Percentiles rank a stretch among this genome's conserved stretches.
Conservation (phyloP, 495 filamentous ascomycete genomes). For the Aspergillus taichungensis region DNA sequence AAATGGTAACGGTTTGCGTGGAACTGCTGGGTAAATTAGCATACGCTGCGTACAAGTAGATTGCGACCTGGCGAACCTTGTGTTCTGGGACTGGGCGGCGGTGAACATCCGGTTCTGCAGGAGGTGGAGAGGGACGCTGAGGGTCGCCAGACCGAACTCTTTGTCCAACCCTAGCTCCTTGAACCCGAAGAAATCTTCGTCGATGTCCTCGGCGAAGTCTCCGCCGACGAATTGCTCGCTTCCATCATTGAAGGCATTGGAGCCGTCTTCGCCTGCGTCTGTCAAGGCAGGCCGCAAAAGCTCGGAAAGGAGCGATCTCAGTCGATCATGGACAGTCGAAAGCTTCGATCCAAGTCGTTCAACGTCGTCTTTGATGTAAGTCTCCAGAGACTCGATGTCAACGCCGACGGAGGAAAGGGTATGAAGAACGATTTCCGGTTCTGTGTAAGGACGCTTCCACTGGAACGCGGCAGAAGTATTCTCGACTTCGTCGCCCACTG, state of each 20-base stretch:
- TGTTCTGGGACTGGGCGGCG: constrained; percentile 67
- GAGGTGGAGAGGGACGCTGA: constrained; percentile 90
- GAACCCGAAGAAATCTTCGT: constrained; percentile 98
- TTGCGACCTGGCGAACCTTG: constrained; percentile 37
- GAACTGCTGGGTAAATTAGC: constrained; percentile 14
- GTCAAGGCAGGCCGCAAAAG: constrained; percentile 81
- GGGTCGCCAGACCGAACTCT: constrained; percentile 74
- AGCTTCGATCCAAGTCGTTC: constrained; percentile 83
- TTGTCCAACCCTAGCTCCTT: constrained; percentile 86
- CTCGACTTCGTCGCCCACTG: constrained; percentile 32
- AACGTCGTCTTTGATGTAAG: constrained; percentile 87
- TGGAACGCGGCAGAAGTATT: constrained; percentile 15
- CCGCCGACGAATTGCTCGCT: constrained; percentile 95
- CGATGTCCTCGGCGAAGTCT: constrained; percentile 94
- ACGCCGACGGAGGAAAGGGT: constrained; percentile 72
- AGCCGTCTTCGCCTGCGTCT: constrained; percentile 74
- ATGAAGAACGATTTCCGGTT: constrained; percentile 82
- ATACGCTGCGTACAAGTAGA: constrained; percentile 2
- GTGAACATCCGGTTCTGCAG: constrained; percentile 83
- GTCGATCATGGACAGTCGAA: constrained; percentile 77
- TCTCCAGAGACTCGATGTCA: constrained; percentile 72
- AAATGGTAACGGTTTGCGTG: constrained; percentile 40
- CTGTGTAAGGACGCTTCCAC: constrained; percentile 60
- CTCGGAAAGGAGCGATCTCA: constrained; percentile 82
- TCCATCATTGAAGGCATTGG: constrained; percentile 85